phyloP scores from a whole-genome alignment of 176 grass and related monocot species.

The Paspalum vaginatum region DNA sequence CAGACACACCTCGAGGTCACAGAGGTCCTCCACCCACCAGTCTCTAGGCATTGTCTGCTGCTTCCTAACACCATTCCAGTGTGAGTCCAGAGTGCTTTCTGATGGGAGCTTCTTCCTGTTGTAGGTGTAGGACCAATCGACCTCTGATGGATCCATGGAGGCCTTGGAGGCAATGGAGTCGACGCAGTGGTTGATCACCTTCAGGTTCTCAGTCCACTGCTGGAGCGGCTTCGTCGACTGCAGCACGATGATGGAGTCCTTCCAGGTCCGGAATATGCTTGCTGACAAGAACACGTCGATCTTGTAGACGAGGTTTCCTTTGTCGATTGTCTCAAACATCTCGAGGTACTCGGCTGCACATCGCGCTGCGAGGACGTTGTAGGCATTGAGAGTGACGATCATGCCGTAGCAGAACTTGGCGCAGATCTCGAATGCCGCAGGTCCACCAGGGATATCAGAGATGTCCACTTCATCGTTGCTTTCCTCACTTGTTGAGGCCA shows the following conservation, averaged over 20 bases:
- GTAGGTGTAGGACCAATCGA: slow-evolving; percentile 97
- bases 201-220: slow-evolving; percentile 75
- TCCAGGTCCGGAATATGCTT: slow-evolving; percentile 86
- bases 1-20: slow-evolving; percentile 80
- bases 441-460: slow-evolving; percentile 80
- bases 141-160: slow-evolving; percentile 77
- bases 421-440: slow-evolving; percentile 88
- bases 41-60: slow-evolving; percentile 69
- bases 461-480: slow-evolving; percentile 77
- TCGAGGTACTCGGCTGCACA: slow-evolving; percentile 94
- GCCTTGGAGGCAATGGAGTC: slow-evolving; percentile 72
- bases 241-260: slow-evolving; percentile 91
- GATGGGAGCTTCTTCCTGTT: slow-evolving; percentile 81
- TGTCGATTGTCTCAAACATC: slow-evolving; percentile 82
- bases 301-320: slow-evolving; percentile 97
- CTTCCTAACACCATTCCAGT: slow-evolving; percentile 86
- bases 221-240: slow-evolving; percentile 73
- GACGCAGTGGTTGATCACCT: slow-evolving; percentile 72
- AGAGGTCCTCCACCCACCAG: slow-evolving; percentile 99
- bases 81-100: slow-evolving; percentile 61
- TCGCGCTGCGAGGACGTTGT: slow-evolving; percentile 83
- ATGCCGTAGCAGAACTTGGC: slow-evolving; percentile 97
- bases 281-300: slow-evolving; percentile 89
- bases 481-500: slow-evolving; percentile 66
- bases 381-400: slow-evolving; percentile 93